These are phyloP conservation scores for Coemansia sp. DNA, from an alignment of 192 early-diverging fungal genomes.

Conservation along the genomic window DNA sequence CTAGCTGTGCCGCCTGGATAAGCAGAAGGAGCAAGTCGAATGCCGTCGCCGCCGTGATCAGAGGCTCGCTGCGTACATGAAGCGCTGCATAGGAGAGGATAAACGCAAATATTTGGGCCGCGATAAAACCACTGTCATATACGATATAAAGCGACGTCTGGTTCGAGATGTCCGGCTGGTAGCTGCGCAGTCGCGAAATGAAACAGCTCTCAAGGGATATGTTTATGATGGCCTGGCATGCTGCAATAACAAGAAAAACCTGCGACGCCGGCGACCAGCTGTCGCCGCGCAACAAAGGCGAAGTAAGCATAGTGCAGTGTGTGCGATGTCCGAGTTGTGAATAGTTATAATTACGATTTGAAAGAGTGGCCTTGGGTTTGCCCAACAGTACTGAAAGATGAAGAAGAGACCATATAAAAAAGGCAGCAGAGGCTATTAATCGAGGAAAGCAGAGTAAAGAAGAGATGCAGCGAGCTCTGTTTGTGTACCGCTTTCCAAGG, in stretches of 20 bases:
- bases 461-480: background rate
- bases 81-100: slow-evolving; percentile 18
- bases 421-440: background rate
- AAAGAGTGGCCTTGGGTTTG: background rate
- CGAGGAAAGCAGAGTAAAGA: background rate
- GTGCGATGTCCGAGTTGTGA: background rate
- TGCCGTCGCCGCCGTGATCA: slow-evolving; percentile 25
- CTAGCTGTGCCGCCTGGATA: slow-evolving; percentile 23
- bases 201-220: slow-evolving; percentile 27
- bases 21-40: slow-evolving; percentile 33
- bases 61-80: slow-evolving; percentile 24
- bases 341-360: background rate
- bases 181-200: slow-evolving; percentile 11
- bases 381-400: background rate
- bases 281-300: slow-evolving; percentile 22
- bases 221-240: slow-evolving; percentile 21
- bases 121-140: slow-evolving; percentile 31
- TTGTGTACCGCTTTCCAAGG: background rate
- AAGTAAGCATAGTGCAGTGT: slow-evolving; percentile 15
- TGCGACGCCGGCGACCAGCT: slow-evolving; percentile 25
- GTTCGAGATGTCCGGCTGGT: background rate
- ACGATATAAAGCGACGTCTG: slow-evolving; percentile 24
- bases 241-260: slow-evolving; percentile 18
- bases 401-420: background rate
- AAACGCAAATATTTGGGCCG: slow-evolving; percentile 28